A percentile compares a stretch with the other conserved stretches of the same genome.
These are phyloP conservation scores for Auxenochlorella protothecoides DNA, from an alignment of 139 green algal species.

Conservation along the genomic window DNA sequence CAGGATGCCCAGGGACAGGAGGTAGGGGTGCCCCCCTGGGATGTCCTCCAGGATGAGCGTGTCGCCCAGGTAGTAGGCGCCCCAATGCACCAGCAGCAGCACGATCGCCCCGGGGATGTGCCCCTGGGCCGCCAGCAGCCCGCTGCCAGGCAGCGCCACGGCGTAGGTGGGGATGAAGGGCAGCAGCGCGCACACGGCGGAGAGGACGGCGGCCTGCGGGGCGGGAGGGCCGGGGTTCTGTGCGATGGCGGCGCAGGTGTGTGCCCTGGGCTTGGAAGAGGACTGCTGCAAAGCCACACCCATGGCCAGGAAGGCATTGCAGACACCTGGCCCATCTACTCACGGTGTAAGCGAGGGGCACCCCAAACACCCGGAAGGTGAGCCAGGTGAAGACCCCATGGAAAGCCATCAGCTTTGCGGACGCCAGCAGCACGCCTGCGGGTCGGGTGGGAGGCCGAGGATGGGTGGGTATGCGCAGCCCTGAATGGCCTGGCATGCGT, in stretches of 20 bases:
- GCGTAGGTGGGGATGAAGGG: constrained; percentile 45
- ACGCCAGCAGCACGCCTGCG: constrained; percentile 40
- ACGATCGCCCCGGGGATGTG: too few species aligned
- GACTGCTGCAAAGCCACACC: too few species aligned
- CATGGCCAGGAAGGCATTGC: too few species aligned
- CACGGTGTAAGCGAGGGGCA: constrained; percentile 38
- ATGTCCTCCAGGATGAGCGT: constrained; percentile 48
- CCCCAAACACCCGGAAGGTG: constrained; percentile 28
- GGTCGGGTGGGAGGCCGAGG: too few species aligned
- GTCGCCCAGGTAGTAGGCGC: constrained; percentile 40
- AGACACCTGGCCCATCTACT: background rate
- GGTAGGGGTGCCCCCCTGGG: constrained; percentile 38
- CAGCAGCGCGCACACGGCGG: constrained; percentile 35
- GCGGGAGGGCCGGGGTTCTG: background rate
- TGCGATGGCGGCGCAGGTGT: too few species aligned
- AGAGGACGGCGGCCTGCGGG: constrained; percentile 15
- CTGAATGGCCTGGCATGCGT: too few species aligned
- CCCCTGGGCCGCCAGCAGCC: constrained; percentile 38
- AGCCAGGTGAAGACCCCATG: constrained; percentile 57
- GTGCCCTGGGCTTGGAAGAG: too few species aligned
- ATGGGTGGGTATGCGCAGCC: too few species aligned
- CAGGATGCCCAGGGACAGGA: constrained; percentile 32
- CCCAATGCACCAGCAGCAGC: constrained; percentile 27
- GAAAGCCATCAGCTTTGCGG: constrained; percentile 50
- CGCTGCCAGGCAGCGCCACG: constrained; percentile 37